Evolutionary conservation across 768 basidiomycete species (phyloP), one percentile per base, ranked within the genome.

Genomic region (Phylloporus sp.): DNA sequence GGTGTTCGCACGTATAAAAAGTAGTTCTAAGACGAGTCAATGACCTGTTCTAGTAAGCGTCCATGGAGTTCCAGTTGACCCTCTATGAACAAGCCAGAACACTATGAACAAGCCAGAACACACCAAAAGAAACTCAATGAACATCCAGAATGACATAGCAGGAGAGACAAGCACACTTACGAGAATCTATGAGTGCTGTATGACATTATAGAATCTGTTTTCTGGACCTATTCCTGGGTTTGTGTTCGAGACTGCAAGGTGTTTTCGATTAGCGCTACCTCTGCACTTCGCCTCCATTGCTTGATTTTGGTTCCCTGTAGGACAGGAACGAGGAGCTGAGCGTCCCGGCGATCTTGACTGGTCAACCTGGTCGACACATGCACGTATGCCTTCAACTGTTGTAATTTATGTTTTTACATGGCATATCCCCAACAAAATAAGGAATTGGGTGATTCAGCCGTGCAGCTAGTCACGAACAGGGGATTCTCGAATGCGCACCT

Each of bases 401-500:
- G 26, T 26, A 18, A 11, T 60, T 28, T 15, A 12, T 9, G 34
- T 35, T 39, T 35, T 18, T 26, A 22, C 27, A 18, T 16, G 12
- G 34, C 5, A 23, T 26, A n/a, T 13, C n/a, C n/a, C n/a, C 7
- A 43, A 31, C 6, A 24, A 15, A 12, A 18, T 9, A 34, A 11
- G 1, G 7, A 27, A 22, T 27, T 18, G 9, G 2, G 22, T 23
- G 5, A 40, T 28, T 58, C 2, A 62, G 45, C 15, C 15, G 16
- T 36, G 31, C 15, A 10, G 36, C 32, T 11, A 20, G 12, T 20
- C 23, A 8, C 13, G 18, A 12, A 40, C 5, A 32, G 11, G 43
- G 5, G 28, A 24, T 31, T 20, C 31, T 34, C 12, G 16, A 18
- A 22, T 2, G 73, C 85, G 59, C 60, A 87, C 85, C 35, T 74